Base-by-base conservation (phyloP, 169 alveolate species). In the Miamiensis avidus region DNA sequence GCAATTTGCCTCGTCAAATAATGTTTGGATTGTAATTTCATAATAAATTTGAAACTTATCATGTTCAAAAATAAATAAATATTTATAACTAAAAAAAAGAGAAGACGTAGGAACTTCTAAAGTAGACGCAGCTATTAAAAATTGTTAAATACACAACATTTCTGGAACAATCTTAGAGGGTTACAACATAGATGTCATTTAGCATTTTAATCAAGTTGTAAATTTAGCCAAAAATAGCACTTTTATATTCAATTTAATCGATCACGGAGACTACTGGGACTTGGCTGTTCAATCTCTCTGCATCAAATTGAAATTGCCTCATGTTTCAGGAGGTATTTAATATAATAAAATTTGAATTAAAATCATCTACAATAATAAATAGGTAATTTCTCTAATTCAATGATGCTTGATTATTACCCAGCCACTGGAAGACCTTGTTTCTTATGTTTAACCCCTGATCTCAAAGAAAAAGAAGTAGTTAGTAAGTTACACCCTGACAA, bases 261-360 rank as follows among this genome's bases (percentile, higher is more conserved):
- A 93, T 84, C 92, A 91, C 78, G 96, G 96, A 29, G 96, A 93
- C 79, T 93, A 89, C 77, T 93, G 89, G 81, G 96, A 93, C 82
- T 86, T 88, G 31, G 95, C 96, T 34, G 95, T 92, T 1, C 75
- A 83, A 34, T 33, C 90, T 25, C 65, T 93, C 26, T 83, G 94
- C 72, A 75, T 88, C 11, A 69, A 65, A 0, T 78, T 87, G 31
- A 33, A 77, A 15, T 73, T 89, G 29, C 96, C 96, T 34, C 76
- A 91, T 74, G 77, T 89, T 31, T 74, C 74, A 26, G 96, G 95
- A 76, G 96, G 96, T 0, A 89, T 49, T 49, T 20, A 49, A 49
- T 49, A 49, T 11, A 49, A 49, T 49, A 49, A 49, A 49, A 11
- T 11, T 11, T 49, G 4, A 49, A 49, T 49, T 49, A 49, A 11